These are phyloP conservation scores for Pleurotus cornucopiae DNA, from an alignment of 768 basidiomycete genomes.

Conservation along the genomic window DNA sequence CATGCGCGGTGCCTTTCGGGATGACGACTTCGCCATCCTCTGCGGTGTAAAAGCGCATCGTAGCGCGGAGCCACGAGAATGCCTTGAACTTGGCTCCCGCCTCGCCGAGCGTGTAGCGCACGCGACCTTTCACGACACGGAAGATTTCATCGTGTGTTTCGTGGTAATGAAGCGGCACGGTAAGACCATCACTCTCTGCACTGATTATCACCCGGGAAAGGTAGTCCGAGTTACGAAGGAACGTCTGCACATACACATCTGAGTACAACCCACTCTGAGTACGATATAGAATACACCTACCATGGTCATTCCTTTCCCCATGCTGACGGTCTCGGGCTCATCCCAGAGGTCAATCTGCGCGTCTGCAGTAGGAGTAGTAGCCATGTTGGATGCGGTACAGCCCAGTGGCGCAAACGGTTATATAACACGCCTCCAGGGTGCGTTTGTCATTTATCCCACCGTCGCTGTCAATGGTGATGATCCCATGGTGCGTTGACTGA, in stretches of 20 bases:
- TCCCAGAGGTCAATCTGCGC: slow-evolving; percentile 1
- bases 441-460: too few relatives aligned
- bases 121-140: slow-evolving; percentile 3
- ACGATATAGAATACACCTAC: not conserved
- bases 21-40: slow-evolving; percentile 5
- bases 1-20: slow-evolving; percentile 3
- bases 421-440: not conserved
- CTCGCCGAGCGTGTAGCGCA: slow-evolving; percentile 3
- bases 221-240: slow-evolving; percentile 2
- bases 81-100: slow-evolving; percentile 1
- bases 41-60: not conserved
- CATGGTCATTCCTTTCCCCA: slow-evolving; percentile 1
- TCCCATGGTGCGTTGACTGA: too few relatives aligned
- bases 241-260: not conserved
- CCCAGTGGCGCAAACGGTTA: not conserved
- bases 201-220: not conserved
- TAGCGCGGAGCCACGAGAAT: not conserved
- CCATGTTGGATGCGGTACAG: not conserved
- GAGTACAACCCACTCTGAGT: too few relatives aligned
- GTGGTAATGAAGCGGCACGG: slow-evolving; percentile 4
- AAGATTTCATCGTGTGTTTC: not conserved
- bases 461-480: too few relatives aligned
- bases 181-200: not conserved
- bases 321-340: slow-evolving; percentile 1
- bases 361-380: not conserved